These are phyloP conservation scores for Boletus rubescentipes DNA, from an alignment of 768 basidiomycete species.

Conservation along the genomic window DNA sequence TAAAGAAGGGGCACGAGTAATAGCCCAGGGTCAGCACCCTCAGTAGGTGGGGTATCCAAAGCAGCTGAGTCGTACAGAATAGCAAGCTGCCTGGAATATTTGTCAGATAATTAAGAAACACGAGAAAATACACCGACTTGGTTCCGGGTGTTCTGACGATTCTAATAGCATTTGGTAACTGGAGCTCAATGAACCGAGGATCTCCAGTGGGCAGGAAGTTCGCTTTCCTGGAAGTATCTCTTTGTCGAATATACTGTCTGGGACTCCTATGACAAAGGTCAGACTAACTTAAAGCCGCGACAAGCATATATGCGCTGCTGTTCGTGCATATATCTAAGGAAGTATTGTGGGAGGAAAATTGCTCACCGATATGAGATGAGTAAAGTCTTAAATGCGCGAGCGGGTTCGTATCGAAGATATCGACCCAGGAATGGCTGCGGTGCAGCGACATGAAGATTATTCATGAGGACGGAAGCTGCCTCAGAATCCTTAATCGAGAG, in stretches of 20 bases:
- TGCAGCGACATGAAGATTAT: slow-evolving; percentile 52
- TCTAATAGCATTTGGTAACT: slow-evolving; percentile 60
- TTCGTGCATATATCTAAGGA: slow-evolving; percentile 14
- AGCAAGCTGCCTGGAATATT: slow-evolving; percentile 34
- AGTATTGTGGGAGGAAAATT: neutral
- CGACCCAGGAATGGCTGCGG: slow-evolving; percentile 72
- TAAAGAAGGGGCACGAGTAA: slow-evolving; percentile 58
- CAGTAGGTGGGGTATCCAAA: slow-evolving; percentile 9
- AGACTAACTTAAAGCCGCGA: slow-evolving; percentile 2
- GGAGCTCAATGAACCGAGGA: slow-evolving; percentile 40
- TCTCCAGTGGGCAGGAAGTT: slow-evolving; percentile 13
- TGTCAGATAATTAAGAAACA: neutral
- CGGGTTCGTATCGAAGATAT: slow-evolving; percentile 72
- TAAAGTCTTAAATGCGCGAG: slow-evolving; percentile 72
- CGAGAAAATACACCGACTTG: slow-evolving; percentile 41
- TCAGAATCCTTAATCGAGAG: slow-evolving; percentile 46
- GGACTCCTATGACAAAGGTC: slow-evolving; percentile 15
- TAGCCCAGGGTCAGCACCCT: slow-evolving; percentile 30
- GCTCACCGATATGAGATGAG: slow-evolving; percentile 72
- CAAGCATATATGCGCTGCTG: slow-evolving; percentile 23
- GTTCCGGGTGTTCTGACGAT: slow-evolving; percentile 51
- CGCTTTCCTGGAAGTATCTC: slow-evolving; percentile 14
- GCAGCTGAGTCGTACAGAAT: slow-evolving; percentile 61
- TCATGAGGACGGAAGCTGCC: slow-evolving; percentile 58
- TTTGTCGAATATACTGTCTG: slow-evolving; percentile 22